These are phyloP conservation scores for Dissoconium aciculare DNA, from an alignment of 2,329 filamentous ascomycete genomes.

Conservation along the genomic window DNA sequence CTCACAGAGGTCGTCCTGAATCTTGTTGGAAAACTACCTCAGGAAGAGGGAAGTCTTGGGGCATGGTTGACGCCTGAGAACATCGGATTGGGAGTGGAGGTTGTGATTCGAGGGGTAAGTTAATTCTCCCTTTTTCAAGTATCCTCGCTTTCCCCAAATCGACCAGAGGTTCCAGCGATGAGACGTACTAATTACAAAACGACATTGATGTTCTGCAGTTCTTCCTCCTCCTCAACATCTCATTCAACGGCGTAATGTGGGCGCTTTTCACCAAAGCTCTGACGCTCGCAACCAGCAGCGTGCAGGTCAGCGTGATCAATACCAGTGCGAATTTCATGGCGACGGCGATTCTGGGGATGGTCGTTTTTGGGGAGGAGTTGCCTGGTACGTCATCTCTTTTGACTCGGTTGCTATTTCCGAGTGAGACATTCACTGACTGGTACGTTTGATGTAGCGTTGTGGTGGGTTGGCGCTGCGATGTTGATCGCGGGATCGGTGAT, in stretches of 20 bases:
- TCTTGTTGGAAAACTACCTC: conserved; percentile 33
- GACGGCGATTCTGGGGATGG: conserved; percentile 54
- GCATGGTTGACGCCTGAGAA: too few relatives aligned
- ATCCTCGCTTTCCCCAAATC: background rate
- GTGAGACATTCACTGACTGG: background rate
- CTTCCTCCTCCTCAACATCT: conserved; percentile 61
- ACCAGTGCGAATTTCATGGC: conserved; percentile 70
- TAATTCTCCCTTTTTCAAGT: conserved; percentile 53
- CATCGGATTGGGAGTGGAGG: conserved; percentile 38
- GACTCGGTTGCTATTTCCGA: too few relatives aligned
- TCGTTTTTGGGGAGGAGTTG: conserved; percentile 56
- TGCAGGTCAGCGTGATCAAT: conserved; percentile 68
- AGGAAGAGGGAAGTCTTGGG: too few relatives aligned
- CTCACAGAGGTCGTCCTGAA: conserved; percentile 33
- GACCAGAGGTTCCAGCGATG: too few relatives aligned
- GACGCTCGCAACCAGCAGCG: conserved; percentile 58
- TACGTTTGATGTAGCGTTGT: conserved; percentile 33
- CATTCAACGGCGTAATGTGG: conserved; percentile 74
- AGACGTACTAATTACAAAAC: too few relatives aligned
- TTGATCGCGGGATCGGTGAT: conserved; percentile 65
- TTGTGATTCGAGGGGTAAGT: conserved; percentile 37
- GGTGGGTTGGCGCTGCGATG: conserved; percentile 60
- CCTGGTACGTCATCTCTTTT: conserved; percentile 35
- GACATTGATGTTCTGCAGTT: too few relatives aligned
- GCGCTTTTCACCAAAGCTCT: conserved; percentile 65